These are phyloP conservation scores for Gentiana macrophylla DNA, from an alignment of 257 asterid genomes.

Conservation along the genomic window DNA sequence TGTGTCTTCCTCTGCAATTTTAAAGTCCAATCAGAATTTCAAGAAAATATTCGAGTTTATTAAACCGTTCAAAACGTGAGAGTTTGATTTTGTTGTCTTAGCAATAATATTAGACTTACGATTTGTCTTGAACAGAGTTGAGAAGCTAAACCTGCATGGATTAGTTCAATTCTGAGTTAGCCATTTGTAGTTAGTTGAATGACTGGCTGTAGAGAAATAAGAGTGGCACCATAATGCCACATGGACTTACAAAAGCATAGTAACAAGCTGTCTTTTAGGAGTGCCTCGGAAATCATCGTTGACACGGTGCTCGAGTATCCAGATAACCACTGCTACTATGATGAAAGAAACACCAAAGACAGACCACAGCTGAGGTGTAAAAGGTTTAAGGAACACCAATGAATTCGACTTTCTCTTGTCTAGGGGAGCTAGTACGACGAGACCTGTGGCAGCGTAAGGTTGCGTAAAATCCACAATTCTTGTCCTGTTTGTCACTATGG, in stretches of 20 bases:
- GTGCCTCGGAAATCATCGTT: slow-evolving; percentile 70
- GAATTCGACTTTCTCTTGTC: slow-evolving; percentile 40
- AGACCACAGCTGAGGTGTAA: slow-evolving; percentile 48
- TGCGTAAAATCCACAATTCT: slow-evolving; percentile 56
- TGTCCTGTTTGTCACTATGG: slow-evolving; percentile 41
- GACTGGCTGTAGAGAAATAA: slow-evolving; percentile 5
- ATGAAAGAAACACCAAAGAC: slow-evolving; percentile 43
- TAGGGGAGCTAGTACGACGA: slow-evolving; percentile 58
- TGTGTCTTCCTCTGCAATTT: slow-evolving; percentile 39
- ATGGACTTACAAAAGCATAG: slow-evolving; percentile 23
- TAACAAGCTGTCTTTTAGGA: slow-evolving; percentile 51
- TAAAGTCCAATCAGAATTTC: not conserved
- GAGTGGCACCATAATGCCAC: slow-evolving; percentile 12
- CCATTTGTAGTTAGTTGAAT: not conserved
- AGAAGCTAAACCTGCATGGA: slow-evolving; percentile 51
- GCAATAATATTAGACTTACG: slow-evolving; percentile 23
- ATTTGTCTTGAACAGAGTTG: slow-evolving; percentile 47
- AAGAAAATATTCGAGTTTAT: not conserved
- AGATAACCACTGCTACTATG: slow-evolving; percentile 51
- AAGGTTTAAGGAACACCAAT: slow-evolving; percentile 67
- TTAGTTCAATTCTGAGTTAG: not conserved
- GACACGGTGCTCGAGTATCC: slow-evolving; percentile 60
- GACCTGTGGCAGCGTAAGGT: slow-evolving; percentile 61
- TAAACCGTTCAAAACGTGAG: not conserved
- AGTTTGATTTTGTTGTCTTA: not conserved